Evolutionary conservation across 768 basidiomycete species (phyloP).

Genomic region (Termitomyces titanicus): DNA sequence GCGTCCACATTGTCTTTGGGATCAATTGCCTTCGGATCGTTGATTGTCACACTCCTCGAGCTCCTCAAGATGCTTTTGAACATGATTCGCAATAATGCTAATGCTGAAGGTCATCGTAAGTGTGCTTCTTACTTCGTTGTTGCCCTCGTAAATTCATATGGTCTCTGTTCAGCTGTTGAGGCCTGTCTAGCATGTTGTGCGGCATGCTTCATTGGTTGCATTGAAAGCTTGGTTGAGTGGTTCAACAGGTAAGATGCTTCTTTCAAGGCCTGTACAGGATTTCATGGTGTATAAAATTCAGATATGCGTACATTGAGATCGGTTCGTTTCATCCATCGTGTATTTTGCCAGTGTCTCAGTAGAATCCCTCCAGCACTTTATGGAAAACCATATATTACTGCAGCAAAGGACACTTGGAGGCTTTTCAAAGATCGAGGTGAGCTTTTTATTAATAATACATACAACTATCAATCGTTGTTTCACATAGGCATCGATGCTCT

Average conservation of each 20-base stretch:
- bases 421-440: constrained; percentile 69
- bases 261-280: neutral
- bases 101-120: constrained; percentile 64
- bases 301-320: constrained; percentile 84
- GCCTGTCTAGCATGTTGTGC: constrained; percentile 77
- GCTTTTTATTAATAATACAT: constrained; percentile 7
- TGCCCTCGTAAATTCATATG: neutral
- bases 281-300: constrained; percentile 13
- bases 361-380: constrained; percentile 54
- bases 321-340: constrained; percentile 31
- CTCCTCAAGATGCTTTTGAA: constrained; percentile 59
- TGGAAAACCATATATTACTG: constrained; percentile 77
- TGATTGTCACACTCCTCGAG: constrained; percentile 81
- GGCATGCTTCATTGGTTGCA: constrained; percentile 69
- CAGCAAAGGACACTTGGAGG: constrained; percentile 83
- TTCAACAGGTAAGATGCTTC: constrained; percentile 59
- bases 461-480: constrained; percentile 14
- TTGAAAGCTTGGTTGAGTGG: constrained; percentile 68
- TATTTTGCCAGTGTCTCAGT: neutral
- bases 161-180: constrained; percentile 51
- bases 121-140: constrained; percentile 7
- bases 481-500: constrained; percentile 66
- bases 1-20: constrained; percentile 79
- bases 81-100: constrained; percentile 54
- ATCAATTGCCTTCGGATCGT: constrained; percentile 80